Base-by-base conservation (phyloP, 2,329 filamentous ascomycete species). In the Albifimbria verrucaria region DNA sequence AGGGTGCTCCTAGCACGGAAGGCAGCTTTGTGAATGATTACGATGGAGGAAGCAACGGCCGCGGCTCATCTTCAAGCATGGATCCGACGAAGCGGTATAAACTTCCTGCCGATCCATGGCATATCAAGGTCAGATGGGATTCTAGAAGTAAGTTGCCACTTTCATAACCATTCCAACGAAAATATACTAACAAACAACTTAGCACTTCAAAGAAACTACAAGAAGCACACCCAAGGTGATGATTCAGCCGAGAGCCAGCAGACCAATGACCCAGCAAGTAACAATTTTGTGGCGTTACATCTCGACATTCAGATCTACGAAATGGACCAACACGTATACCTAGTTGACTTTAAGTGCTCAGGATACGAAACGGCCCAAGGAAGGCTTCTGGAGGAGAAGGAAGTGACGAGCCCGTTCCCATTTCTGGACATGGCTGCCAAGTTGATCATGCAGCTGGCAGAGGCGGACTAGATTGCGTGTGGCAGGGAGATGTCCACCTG, bases 321-420 rank as follows among this genome's bases (percentile, higher is more conserved):
- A 66, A 92, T 97, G 77, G 93, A 97, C 69, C 85, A 86, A 53
- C 88, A 90, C 52, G 93, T 94, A 59, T 97, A 93, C 71, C 87
- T 99, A 57, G 94, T 99, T 48, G 94, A 99, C 70, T 99, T 99
- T 79, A 97, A 97, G 69, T 97, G 93, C 69, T 92, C 94, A 15
- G 94, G 94, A 20, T 99, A 99, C 72, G 94, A 99, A 74, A 90
- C 81, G 46, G 66, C 77, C 12, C 78, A 94, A 52, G 87, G 93
- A 48, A 84, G 87, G 59, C 76, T 88, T 49, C 76, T 92, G 49
- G 91, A 94, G 64, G 92, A 97, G 74, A 97, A 97, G 80, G 89
- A 96, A 65, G 91, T 96, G 57, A 93, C 91, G 44, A 95, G 90
- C 68, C 92, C 94, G 24, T 97, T 96, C 71, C 93, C 94, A 4